Percentiles rank a stretch among this genome's conserved stretches.
phyloP scores from a whole-genome alignment of 768 basidiomycete species.

The Boletus coccyginus region DNA sequence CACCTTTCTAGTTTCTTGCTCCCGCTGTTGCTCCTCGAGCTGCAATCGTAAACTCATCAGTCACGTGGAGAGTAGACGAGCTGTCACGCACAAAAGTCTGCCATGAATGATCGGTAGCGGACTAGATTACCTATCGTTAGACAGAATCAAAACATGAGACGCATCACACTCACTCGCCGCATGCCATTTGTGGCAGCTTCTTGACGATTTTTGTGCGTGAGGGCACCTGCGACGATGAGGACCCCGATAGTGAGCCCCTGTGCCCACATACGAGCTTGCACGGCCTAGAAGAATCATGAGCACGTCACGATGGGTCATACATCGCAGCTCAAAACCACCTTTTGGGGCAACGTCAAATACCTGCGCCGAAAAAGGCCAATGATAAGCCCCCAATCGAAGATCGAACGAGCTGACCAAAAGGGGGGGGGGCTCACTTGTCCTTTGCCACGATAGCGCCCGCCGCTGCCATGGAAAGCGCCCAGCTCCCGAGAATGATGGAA shows the following conservation, averaged over 20 bases:
- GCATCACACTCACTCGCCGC: constrained; percentile 20
- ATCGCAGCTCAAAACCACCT: constrained; percentile 12
- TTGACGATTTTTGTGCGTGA: constrained; percentile 51
- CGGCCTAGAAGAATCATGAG: constrained; percentile 49
- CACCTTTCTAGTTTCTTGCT: constrained; percentile 18
- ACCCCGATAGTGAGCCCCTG: constrained; percentile 79
- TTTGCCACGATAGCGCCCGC: constrained; percentile 68
- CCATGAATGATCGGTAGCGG: constrained; percentile 28
- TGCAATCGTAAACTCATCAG: constrained; percentile 5
- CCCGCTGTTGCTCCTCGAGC: constrained; percentile 30
- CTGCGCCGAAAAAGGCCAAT: constrained; percentile 2
- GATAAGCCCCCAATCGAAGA: background rate
- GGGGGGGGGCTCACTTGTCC: too few species aligned
- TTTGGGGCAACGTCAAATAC: constrained; percentile 28
- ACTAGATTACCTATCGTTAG: constrained; percentile 8
- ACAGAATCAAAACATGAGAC: too few species aligned
- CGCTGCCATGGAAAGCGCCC: constrained; percentile 64
- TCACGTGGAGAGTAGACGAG: background rate
- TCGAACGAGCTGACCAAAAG: too few species aligned
- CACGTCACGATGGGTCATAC: background rate
- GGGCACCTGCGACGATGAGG: constrained; percentile 64
- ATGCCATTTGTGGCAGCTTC: constrained; percentile 31
- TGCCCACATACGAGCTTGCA: constrained; percentile 89
- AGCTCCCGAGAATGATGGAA: constrained; percentile 69
- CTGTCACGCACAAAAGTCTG: constrained; percentile 22